phyloP scores from a whole-genome alignment of 805 yeast species.

The Wickerhamiella parazyma region DNA sequence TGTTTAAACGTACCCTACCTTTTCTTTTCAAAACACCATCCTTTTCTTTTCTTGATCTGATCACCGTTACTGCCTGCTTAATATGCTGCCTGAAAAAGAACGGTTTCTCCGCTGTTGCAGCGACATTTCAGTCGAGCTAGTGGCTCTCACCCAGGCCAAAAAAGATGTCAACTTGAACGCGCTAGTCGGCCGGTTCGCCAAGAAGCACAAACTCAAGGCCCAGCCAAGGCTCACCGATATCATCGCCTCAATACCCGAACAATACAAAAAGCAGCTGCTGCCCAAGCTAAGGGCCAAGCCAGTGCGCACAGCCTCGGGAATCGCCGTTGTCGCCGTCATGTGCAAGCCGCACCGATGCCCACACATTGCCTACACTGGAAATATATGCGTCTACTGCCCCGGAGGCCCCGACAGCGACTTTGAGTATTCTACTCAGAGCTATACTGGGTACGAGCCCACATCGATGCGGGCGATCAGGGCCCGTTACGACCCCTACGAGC shows the following conservation, averaged over 20 bases:
- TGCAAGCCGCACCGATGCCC: slow-evolving; percentile 99
- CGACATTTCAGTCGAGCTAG: slow-evolving; percentile 77
- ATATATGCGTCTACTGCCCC: slow-evolving; percentile 94
- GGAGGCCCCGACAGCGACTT: slow-evolving; percentile 99
- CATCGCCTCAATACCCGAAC: slow-evolving; percentile 90
- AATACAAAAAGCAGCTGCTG: slow-evolving; percentile 75
- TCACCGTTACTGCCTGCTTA: no score
- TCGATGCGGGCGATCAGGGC: slow-evolving; percentile 99
- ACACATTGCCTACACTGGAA: slow-evolving; percentile 96
- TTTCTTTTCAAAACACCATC: no score
- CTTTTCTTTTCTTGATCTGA: no score
- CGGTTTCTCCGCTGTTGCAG: slow-evolving; percentile 86
- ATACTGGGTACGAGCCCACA: slow-evolving; percentile 97
- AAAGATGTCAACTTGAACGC: slow-evolving; percentile 85
- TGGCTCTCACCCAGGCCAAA: slow-evolving; percentile 56
- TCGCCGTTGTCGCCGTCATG: slow-evolving; percentile 98
- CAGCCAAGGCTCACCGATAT: slow-evolving; percentile 94
- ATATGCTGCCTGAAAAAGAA: slow-evolving; percentile 87
- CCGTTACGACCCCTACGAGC: slow-evolving; percentile 95
- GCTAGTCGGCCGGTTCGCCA: slow-evolving; percentile 67
- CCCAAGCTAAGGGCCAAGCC: slow-evolving; percentile 98
- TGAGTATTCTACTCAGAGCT: slow-evolving; percentile 94
- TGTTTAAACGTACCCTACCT: no score
- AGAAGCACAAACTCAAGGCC: slow-evolving; percentile 77
- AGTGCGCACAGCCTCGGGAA: slow-evolving; percentile 95